Evolutionary conservation across 768 basidiomycete species (phyloP).

Genomic region (Porpolomopsis calyptriformis): DNA sequence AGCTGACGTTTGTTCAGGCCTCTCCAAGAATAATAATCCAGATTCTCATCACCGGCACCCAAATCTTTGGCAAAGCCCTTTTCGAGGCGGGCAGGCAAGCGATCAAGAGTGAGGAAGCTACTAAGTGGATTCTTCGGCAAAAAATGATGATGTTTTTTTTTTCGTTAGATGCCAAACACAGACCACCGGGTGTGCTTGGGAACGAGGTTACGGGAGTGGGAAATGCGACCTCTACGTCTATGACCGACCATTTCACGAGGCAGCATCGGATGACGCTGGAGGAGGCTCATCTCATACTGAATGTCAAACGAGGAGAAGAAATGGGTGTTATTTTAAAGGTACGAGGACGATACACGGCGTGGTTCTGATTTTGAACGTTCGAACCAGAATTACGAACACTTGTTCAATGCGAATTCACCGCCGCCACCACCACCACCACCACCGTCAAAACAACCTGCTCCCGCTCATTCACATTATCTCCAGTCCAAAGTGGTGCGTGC

Average conservation of each 20-base stretch:
- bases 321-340: conserved; percentile 69
- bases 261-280: conserved; percentile 90
- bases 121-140: neutral
- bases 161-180: conserved; percentile 66
- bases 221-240: conserved; percentile 61
- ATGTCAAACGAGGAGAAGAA: conserved; percentile 64
- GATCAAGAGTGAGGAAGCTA: conserved; percentile 57
- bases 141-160: neutral
- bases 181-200: conserved; percentile 60
- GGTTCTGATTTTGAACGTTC: neutral
- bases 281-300: conserved; percentile 89
- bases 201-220: conserved; percentile 65
- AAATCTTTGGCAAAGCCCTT: conserved; percentile 87
- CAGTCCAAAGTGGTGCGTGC: conserved; percentile 97
- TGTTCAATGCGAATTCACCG: conserved; percentile 84
- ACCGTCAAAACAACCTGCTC: conserved; percentile 32
- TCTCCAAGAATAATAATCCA: conserved; percentile 72
- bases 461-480: conserved; percentile 76
- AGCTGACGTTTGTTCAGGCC: conserved; percentile 39
- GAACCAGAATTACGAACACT: conserved; percentile 77
- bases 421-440: conserved; percentile 43
- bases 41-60: conserved; percentile 64
- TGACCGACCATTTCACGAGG: conserved; percentile 72
- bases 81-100: conserved; percentile 86
- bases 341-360: conserved; percentile 12